A percentile compares a stretch with the other conserved stretches of the same genome.
Evolutionary conservation across 2,329 filamentous ascomycete species (phyloP).

Genomic region (Zopfia rhizophila): DNA sequence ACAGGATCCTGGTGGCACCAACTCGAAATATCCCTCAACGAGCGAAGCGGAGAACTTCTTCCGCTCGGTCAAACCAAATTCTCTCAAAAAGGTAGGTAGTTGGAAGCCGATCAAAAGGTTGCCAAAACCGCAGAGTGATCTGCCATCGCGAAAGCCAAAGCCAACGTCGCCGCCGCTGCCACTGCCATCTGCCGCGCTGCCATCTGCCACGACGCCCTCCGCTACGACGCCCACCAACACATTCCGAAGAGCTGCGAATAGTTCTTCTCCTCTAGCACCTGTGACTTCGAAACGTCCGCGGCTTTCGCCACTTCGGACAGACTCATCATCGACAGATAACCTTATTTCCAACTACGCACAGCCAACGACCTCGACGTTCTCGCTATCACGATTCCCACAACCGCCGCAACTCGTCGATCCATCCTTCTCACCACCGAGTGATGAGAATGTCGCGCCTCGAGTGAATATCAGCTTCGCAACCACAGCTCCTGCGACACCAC

Average conservation of each 20-base stretch:
- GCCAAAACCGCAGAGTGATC: constrained; percentile 36
- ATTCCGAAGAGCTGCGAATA: constrained; percentile 5
- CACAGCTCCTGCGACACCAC: constrained; percentile 45
- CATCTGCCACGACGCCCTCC: constrained; percentile 6
- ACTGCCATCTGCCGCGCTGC: constrained; percentile 18
- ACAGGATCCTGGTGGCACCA: constrained; percentile 25
- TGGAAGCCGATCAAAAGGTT: constrained; percentile 50
- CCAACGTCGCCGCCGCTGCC: constrained; percentile 13
- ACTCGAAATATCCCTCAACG: constrained; percentile 24
- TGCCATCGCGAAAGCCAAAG: constrained; percentile 7
- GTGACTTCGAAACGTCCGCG: constrained; percentile 27
- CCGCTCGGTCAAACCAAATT: constrained; percentile 6
- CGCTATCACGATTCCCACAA: constrained; percentile 48
- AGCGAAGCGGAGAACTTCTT: constrained; percentile 9
- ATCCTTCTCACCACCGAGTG: constrained; percentile 30
- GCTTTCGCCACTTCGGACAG: constrained; percentile 30
- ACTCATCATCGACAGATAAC: constrained; percentile 33
- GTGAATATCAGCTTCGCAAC: constrained; percentile 37
- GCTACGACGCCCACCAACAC: constrained; percentile 17
- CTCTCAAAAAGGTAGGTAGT: constrained; percentile 33
- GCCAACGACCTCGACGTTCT: constrained; percentile 40
- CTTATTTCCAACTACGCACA: constrained; percentile 29
- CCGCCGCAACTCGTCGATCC: constrained; percentile 37
- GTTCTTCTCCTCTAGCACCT: constrained; percentile 13
- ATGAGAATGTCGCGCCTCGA: constrained; percentile 31